phyloP scores from a whole-genome alignment of 495 filamentous ascomycete genomes.

The Hypoxylon lenormandii region DNA sequence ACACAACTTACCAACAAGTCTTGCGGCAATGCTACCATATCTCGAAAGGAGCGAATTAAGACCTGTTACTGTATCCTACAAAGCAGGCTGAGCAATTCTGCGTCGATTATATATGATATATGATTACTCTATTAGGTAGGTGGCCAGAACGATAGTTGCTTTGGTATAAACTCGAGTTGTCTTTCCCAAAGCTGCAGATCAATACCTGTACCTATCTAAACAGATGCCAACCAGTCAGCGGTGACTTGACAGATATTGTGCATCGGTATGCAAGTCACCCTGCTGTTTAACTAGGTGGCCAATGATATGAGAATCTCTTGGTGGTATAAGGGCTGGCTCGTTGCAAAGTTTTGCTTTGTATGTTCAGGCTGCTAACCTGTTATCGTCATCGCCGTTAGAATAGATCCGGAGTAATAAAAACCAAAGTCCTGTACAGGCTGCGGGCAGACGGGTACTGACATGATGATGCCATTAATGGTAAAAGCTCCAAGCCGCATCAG shows the following conservation, averaged over 20 bases:
- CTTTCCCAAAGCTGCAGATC: constrained; percentile 11
- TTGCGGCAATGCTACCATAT: constrained; percentile 25
- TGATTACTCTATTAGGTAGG: constrained; percentile 16
- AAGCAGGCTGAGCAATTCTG: too few species aligned
- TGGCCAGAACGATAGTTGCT: background rate
- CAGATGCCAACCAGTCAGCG: background rate
- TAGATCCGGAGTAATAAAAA: background rate
- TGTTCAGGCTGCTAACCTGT: background rate
- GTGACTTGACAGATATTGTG: constrained; percentile 9
- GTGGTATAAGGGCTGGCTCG: background rate
- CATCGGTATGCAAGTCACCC: constrained; percentile 22
- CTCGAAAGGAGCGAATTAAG: too few species aligned
- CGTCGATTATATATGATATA: background rate
- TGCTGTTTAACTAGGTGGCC: constrained; percentile 15
- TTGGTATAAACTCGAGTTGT: background rate
- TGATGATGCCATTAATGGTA: background rate
- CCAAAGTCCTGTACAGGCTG: too few species aligned
- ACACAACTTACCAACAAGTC: background rate
- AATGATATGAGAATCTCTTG: background rate
- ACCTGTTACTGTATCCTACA: too few species aligned
- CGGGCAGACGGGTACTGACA: background rate
- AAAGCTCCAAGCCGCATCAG: constrained; percentile 7
- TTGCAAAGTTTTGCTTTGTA: too few species aligned
- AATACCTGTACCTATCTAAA: background rate
- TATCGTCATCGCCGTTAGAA: background rate